Percentiles rank a stretch among this genome's conserved stretches.
These are phyloP conservation scores for Ilyonectria sp. DNA, from an alignment of 2,329 filamentous ascomycete genomes.

Conservation along the genomic window DNA sequence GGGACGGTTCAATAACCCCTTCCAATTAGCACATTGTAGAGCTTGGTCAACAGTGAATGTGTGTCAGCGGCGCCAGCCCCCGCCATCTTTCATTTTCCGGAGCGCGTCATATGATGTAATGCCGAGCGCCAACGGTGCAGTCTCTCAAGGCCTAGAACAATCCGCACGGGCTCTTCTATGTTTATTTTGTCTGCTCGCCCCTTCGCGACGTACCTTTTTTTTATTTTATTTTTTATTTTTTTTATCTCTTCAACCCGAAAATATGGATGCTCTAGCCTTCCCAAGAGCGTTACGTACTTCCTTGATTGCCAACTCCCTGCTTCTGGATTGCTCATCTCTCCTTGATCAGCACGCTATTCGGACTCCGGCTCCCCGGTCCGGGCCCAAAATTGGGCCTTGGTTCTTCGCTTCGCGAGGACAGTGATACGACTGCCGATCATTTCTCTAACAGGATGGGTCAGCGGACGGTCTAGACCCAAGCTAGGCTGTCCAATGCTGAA, in stretches of 20 bases:
- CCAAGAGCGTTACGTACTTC: not conserved
- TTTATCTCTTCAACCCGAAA: not conserved
- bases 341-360: conserved; percentile 3
- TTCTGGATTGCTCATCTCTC: conserved; percentile 12
- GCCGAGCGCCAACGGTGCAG: conserved; percentile 28
- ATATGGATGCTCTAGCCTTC: not conserved
- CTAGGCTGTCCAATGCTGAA: not conserved
- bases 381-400: not conserved
- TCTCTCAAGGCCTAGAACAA: conserved; percentile 29
- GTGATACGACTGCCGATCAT: conserved; percentile 17
- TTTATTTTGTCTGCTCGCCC: not conserved
- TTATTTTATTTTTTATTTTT: too few species aligned
- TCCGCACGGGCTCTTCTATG: not conserved
- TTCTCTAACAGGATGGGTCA: conserved; percentile 1
- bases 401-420: conserved; percentile 3
- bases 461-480: conserved; percentile 14
- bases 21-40: not conserved
- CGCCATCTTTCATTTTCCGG: conserved; percentile 4
- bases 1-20: too few species aligned
- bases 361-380: conserved; percentile 15
- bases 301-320: not conserved
- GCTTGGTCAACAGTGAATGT: not conserved
- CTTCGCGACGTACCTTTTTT: not conserved
- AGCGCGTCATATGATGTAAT: conserved; percentile 49
- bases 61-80: conserved; percentile 5